Conservation (phyloP, 2,329 filamentous ascomycete species). For the Epichloe glyceriae region DNA sequence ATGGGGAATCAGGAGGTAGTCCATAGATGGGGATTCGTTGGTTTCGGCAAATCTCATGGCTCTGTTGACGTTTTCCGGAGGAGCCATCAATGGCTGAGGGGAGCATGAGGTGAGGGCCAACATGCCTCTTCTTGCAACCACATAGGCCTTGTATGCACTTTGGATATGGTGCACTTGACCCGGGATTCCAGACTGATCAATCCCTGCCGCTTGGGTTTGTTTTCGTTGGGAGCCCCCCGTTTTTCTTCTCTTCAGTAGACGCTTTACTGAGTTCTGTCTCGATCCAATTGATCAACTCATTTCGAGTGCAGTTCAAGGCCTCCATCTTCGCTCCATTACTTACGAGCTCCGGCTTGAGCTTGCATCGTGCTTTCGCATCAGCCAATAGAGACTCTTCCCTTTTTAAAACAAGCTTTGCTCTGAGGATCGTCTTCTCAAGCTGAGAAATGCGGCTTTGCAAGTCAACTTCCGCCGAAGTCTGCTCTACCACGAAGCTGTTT, state of each 20-base stretch:
- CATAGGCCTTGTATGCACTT: slow-evolving; percentile 40
- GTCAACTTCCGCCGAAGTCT: slow-evolving; percentile 24
- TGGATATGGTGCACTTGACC: slow-evolving; percentile 34
- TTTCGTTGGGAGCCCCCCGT: slow-evolving; percentile 16
- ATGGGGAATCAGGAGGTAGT: slow-evolving; percentile 41
- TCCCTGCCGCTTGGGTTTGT: slow-evolving; percentile 9
- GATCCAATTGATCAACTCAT: slow-evolving; percentile 52
- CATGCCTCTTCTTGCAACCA: slow-evolving; percentile 34
- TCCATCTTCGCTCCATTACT: slow-evolving; percentile 30
- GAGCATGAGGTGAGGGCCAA: slow-evolving; percentile 26
- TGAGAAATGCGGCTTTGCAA: slow-evolving; percentile 35
- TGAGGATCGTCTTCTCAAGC: slow-evolving; percentile 45
- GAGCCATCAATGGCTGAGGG: slow-evolving; percentile 14
- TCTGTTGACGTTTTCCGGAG: background rate
- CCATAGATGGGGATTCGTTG: slow-evolving; percentile 12
- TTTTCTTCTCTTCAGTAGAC: slow-evolving; percentile 22
- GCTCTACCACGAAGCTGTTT: slow-evolving; percentile 33
- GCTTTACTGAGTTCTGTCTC: slow-evolving; percentile 47
- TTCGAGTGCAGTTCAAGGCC: slow-evolving; percentile 42
- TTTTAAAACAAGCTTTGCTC: slow-evolving; percentile 42
- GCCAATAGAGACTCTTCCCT: slow-evolving; percentile 43
- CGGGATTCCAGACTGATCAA: slow-evolving; percentile 20
- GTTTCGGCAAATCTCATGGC: slow-evolving; percentile 7
- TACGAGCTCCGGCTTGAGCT: slow-evolving; percentile 23
- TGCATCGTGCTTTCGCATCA: slow-evolving; percentile 28